Conservation (phyloP, 202 grass and related monocot species). For the Setaria italica region DNA sequence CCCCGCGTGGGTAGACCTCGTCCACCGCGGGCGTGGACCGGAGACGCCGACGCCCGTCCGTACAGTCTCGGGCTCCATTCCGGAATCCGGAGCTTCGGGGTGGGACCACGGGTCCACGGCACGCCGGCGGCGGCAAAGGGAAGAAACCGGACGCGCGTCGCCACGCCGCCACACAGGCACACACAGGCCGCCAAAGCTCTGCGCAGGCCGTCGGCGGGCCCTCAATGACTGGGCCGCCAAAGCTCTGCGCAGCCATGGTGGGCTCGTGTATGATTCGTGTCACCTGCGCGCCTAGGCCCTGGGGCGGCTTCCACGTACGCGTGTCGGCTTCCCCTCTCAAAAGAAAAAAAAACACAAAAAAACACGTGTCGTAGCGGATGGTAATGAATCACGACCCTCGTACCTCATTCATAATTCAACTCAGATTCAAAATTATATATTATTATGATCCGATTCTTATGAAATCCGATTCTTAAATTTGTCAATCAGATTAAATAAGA, state of each 20-base stretch:
- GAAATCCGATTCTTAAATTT: no score
- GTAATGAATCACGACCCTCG: no score
- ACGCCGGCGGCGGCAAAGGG: not conserved
- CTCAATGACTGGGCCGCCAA: not conserved
- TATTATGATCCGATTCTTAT: no score
- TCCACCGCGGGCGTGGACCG: constrained; percentile 4
- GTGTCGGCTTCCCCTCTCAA: no score
- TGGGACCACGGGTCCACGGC: not conserved
- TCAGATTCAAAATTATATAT: no score
- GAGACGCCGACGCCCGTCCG: not conserved
- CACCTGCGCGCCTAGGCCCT: no score
- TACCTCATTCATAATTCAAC: no score
- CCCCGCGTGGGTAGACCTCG: constrained; percentile 3
- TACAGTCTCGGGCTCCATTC: not conserved
- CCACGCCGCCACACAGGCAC: not conserved
- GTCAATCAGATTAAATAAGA: no score
- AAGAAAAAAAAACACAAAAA: no score
- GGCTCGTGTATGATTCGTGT: no score
- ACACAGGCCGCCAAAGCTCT: not conserved
- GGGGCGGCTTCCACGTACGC: no score
- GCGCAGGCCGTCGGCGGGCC: not conserved
- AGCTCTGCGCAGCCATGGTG: not conserved
- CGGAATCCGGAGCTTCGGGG: not conserved
- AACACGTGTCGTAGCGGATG: no score
- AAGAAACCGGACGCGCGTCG: not conserved